Conservation (phyloP, 192 early-diverging fungal genomes). For the Coemansia erecta region DNA sequence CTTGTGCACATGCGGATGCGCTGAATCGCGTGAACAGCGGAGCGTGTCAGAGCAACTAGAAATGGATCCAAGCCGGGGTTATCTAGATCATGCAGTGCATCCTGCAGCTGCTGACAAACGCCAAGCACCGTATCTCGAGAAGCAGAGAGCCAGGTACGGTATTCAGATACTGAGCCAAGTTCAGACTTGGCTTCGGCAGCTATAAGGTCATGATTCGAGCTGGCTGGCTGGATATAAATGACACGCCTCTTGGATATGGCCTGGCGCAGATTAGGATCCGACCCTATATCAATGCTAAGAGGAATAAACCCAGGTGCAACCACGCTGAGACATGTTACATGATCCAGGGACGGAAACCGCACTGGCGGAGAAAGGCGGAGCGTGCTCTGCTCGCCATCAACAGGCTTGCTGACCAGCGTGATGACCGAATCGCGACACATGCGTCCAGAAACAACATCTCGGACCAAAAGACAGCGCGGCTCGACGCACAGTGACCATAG, state of each 20-base stretch:
- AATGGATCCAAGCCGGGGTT: no score
- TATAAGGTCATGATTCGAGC: no score
- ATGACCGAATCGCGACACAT: slow-evolving; percentile 29
- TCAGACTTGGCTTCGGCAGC: no score
- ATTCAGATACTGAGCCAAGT: no score
- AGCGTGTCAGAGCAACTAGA: no score
- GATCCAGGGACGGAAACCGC: slow-evolving; percentile 17
- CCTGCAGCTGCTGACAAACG: no score
- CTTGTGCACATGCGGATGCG: no score
- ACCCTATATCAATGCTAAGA: slow-evolving; percentile 14
- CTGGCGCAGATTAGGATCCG: background rate
- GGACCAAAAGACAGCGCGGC: slow-evolving; percentile 42
- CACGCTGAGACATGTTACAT: slow-evolving; percentile 5
- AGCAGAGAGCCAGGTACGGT: no score
- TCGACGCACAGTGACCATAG: slow-evolving; percentile 47
- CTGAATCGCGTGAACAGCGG: no score
- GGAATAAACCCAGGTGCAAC: slow-evolving; percentile 35
- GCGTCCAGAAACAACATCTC: slow-evolving; percentile 20
- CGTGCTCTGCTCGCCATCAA: background rate
- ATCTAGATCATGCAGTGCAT: no score
- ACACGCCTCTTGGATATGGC: slow-evolving; percentile 9
- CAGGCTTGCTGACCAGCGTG: background rate
- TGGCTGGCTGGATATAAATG: slow-evolving; percentile 33
- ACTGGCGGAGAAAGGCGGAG: slow-evolving; percentile 9
- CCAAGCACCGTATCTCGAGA: no score